Evolutionary conservation across 2,329 filamentous ascomycete species (phyloP), one percentile per base, ranked within the genome.

Genomic region (Aspergillus latus): DNA sequence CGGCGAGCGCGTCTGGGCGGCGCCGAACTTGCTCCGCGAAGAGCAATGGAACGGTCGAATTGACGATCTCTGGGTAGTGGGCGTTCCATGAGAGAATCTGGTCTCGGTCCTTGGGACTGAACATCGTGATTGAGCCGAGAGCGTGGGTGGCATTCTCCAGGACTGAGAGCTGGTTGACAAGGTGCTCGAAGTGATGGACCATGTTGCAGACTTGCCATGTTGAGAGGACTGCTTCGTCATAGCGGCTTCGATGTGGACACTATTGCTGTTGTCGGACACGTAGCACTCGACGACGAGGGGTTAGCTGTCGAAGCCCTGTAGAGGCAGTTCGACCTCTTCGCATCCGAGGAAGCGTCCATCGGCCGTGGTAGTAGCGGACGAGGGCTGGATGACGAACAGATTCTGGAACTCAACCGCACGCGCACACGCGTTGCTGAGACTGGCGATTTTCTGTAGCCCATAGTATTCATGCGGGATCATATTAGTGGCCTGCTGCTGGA

Each of bases 381-480:
- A 13, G 10, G 34, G 34, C n/a, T 37, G 34, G 10, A 37, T 37
- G 11, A 37, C 34, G 11, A 37, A 37, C 11, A 37, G 34, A 37
- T 37, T 37, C n/a, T 37, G 34, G 10, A 37, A 37, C 34, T 37
- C 34, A 13, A 37, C n/a, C 34, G 34, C 34, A 13, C 34, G 34
- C 5, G 34, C 7, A 13, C 34, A 37, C 5, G 34, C 34, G 34
- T 5, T 37, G 34, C n/a, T 37, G 34, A 37, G 7, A 13, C 11
- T 37, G 34, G 34, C 34, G 34, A 37, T 37, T 9, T 37, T 37
- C n/a, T 37, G 34, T 37, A 37, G 34, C n/a, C 34, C 34, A 13
- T 37, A 13, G 1, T 51, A 37, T 7, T 51, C 49, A 43, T 10
- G 39, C 1, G 49, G 49, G 11, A 51, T 51, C 49, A 51, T 51